These are phyloP conservation scores for Trichoderma reesei DNA, from an alignment of 495 filamentous ascomycete genomes.

Conservation along the genomic window DNA sequence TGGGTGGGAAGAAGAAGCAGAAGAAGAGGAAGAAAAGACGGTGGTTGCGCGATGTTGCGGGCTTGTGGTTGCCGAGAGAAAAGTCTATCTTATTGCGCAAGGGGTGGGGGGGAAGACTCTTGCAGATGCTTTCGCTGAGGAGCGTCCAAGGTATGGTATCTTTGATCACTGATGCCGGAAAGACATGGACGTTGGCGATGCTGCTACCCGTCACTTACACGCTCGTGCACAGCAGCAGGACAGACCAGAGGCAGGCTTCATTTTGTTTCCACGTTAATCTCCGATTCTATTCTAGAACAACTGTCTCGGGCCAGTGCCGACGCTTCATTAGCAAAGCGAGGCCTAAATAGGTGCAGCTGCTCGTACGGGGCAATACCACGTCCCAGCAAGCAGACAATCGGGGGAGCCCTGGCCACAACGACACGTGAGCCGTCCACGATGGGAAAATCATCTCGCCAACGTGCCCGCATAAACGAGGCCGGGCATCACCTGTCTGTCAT, in stretches of 20 bases:
- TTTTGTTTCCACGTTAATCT: neutral
- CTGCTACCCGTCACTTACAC: too few species aligned
- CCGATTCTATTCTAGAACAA: neutral
- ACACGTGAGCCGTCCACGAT: neutral
- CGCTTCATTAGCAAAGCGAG: neutral
- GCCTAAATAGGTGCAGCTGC: neutral
- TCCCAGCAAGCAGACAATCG: neutral
- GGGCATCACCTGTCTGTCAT: neutral
- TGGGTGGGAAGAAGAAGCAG: too few species aligned
- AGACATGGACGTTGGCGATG: too few species aligned
- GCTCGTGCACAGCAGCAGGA: neutral
- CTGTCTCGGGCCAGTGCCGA: neutral
- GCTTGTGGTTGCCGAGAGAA: too few species aligned
- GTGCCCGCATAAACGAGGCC: neutral
- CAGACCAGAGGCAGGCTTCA: neutral
- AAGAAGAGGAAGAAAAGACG: too few species aligned
- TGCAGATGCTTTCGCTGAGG: too few species aligned
- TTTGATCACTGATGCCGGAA: too few species aligned
- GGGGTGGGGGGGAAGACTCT: too few species aligned
- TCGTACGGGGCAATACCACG: neutral
- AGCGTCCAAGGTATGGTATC: too few species aligned
- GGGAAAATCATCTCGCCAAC: neutral
- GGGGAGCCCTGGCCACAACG: neutral
- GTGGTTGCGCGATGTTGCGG: too few species aligned
- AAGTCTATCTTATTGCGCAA: too few species aligned